These are phyloP conservation scores for Rhodotorula toruloides DNA, from an alignment of 768 basidiomycete genomes.

Conservation along the genomic window DNA sequence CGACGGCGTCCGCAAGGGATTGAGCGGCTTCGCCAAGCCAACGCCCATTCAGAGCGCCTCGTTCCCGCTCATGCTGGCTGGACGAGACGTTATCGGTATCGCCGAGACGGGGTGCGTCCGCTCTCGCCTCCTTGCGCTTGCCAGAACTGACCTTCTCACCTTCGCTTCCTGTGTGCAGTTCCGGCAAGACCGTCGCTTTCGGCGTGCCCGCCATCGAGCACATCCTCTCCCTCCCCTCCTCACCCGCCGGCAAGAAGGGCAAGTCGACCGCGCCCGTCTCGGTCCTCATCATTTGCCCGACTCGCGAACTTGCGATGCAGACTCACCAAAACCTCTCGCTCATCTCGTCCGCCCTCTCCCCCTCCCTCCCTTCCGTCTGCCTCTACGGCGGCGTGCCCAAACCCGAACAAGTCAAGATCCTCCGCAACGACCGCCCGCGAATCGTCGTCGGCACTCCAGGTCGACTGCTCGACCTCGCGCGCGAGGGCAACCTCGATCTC, in stretches of 20 bases:
- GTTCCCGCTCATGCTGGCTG: slow-evolving; percentile 36
- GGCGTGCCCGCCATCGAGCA: slow-evolving; percentile 77
- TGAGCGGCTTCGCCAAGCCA: slow-evolving; percentile 72
- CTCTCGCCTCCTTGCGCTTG: slow-evolving; percentile 20
- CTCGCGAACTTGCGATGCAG: slow-evolving; percentile 91
- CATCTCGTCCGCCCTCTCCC: slow-evolving; percentile 62
- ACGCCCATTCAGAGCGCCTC: slow-evolving; percentile 94
- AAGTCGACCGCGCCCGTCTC: slow-evolving; percentile 40
- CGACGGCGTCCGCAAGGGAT: slow-evolving; percentile 57
- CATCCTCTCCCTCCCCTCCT: slow-evolving; percentile 48
- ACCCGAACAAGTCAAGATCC: slow-evolving; percentile 62
- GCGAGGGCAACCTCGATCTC: slow-evolving; percentile 77
- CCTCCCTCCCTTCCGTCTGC: slow-evolving; percentile 71
- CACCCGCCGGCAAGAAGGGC: slow-evolving; percentile 42
- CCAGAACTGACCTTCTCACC: slow-evolving; percentile 5
- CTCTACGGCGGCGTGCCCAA: slow-evolving; percentile 95
- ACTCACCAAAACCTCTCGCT: slow-evolving; percentile 75
- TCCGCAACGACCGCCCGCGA: slow-evolving; percentile 52
- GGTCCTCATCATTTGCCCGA: slow-evolving; percentile 82
- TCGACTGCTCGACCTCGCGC: slow-evolving; percentile 81
- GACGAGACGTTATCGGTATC: slow-evolving; percentile 75
- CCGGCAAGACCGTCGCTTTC: slow-evolving; percentile 91
- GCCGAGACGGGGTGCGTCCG: slow-evolving; percentile 84
- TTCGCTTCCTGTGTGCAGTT: slow-evolving; percentile 14
- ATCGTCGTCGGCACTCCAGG: slow-evolving; percentile 96